These are phyloP conservation scores for Coemansia sp. DNA, from an alignment of 192 early-diverging fungal species.

Conservation along the genomic window DNA sequence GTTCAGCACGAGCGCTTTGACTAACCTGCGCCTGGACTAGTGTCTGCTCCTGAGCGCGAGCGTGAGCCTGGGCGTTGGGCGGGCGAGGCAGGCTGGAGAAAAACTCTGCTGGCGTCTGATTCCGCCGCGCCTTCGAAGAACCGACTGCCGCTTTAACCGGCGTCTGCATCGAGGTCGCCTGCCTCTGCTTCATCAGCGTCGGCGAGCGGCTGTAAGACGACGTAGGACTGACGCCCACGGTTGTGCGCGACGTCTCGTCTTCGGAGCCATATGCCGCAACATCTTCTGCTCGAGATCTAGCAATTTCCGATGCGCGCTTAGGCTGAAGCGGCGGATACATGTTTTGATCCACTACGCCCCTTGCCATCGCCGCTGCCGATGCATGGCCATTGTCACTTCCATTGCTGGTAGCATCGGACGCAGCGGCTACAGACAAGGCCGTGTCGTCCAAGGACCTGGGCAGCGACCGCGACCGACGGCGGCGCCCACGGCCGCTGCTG, in stretches of 20 bases:
- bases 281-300: neutral
- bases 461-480: slow-evolving; percentile 2
- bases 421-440: neutral
- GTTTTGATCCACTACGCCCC: neutral
- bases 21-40: too few species aligned
- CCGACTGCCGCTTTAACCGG: neutral
- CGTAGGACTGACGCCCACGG: slow-evolving; percentile 19
- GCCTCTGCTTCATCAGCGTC: slow-evolving; percentile 17
- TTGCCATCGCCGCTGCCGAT: neutral
- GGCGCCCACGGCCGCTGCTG: neutral
- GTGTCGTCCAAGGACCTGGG: neutral
- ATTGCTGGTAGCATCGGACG: neutral
- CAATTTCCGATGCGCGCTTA: neutral
- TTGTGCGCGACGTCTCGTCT: slow-evolving; percentile 29
- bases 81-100: slow-evolving; percentile 15
- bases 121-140: neutral
- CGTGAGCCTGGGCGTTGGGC: neutral
- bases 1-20: neutral
- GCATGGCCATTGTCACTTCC: too few species aligned
- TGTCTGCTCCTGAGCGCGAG: too few species aligned
- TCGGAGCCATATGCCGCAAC: slow-evolving; percentile 16
- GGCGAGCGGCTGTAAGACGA: slow-evolving; percentile 22
- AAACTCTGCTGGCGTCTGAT: slow-evolving; percentile 13
- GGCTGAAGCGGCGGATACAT: slow-evolving; percentile 11
- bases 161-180: neutral